Conservation (phyloP, 129 eudicot species). For the Dittrichia graveolens region DNA sequence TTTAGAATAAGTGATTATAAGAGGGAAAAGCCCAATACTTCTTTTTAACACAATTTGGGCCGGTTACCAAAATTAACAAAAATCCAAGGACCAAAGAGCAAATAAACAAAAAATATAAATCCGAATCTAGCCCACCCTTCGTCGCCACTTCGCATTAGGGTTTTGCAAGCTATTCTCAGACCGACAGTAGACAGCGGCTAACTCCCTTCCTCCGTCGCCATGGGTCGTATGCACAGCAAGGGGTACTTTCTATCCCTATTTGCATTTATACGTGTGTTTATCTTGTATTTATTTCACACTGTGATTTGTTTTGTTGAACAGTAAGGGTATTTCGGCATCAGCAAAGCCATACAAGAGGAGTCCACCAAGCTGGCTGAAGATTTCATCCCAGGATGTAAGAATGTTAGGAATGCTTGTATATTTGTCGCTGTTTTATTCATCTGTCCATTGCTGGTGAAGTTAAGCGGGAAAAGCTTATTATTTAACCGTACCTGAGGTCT, state of each 20-base stretch:
- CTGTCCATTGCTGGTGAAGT: neutral
- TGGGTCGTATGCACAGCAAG: conserved; percentile 51
- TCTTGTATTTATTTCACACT: neutral
- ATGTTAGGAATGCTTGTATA: neutral
- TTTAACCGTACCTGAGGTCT: too few species aligned
- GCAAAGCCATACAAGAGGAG: conserved; percentile 73
- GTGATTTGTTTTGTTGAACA: conserved; percentile 19
- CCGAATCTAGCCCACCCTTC: conserved; percentile 1
- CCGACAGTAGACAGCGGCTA: conserved; percentile 28
- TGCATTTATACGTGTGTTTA: neutral
- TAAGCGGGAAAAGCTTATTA: too few species aligned
- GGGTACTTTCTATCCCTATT: conserved; percentile 24
- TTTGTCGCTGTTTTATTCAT: neutral
- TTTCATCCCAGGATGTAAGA: conserved; percentile 61
- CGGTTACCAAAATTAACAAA: neutral
- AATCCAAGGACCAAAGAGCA: neutral
- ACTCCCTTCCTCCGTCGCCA: conserved; percentile 22
- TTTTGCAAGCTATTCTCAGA: conserved; percentile 20
- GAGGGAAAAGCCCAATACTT: conserved; percentile 7
- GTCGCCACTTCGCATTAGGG: conserved; percentile 28
- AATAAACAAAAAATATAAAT: conserved; percentile 15
- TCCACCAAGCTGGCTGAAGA: conserved; percentile 67
- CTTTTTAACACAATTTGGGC: conserved; percentile 8
- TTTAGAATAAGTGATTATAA: too few species aligned
- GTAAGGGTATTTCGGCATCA: conserved; percentile 76